Evolutionary conservation across 345 rosid species (phyloP), one percentile per base, ranked within the genome.

Genomic region (Acer yangbiense): DNA sequence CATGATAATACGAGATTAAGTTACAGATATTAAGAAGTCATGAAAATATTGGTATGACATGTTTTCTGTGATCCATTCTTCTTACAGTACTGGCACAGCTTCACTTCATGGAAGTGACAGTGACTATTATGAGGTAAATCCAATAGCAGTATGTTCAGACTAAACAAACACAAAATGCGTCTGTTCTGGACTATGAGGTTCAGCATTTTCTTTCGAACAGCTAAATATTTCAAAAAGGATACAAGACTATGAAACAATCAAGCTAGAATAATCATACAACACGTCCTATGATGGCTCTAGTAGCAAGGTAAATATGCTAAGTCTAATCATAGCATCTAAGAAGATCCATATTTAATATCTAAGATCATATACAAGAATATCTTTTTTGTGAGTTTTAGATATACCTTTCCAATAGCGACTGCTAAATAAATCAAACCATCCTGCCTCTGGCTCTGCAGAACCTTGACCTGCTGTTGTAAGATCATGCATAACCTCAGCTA

Each of bases 401-500:
- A 63, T 88, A 96, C 99, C 98, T 92, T 94, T 96, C 91, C 89
- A 86, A 77, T 96, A 96, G 69, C 98, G 98, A 78, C 89, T 85
- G 80, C 98, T 88, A 76, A 96, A 96, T 41, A 96, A 88, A 87
- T 96, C 99, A 74, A 92, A 83, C 99, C 99, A 96, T 83, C 99
- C 95, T 7, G 98, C 99, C 74, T 96, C 99, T 76, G 93, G 93
- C 88, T 94, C 98, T 35, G 89, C 70, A 65, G 94, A 87, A 75
- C 97, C 92, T 83, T 92, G 95, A 76, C 86, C 77, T 63, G 89
- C 89, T 55, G 81, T 80, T 77, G 84, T 82, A 74, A 94, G 85
- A 86, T 94, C 98, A 77, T 76, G 86, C 90, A 96, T 93, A 78
- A 92, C 90, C 75, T 90, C 98, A 44, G 87, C 83, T 68, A 96